Conservation (phyloP, 106 monocot species). For the Triglochin maritima region DNA sequence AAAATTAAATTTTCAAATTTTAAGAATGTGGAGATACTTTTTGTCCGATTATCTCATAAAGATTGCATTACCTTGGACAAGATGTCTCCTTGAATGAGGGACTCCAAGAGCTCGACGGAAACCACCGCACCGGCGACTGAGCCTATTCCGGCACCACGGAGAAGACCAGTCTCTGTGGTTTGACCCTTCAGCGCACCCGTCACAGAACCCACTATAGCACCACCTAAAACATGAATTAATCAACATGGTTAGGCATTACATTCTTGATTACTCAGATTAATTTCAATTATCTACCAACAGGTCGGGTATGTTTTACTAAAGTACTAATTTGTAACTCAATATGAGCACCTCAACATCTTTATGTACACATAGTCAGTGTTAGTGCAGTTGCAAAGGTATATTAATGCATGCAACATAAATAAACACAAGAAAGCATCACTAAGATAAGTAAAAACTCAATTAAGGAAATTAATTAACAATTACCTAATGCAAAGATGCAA, state of each 20-base stretch:
- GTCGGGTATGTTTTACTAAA: not conserved
- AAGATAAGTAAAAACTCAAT: no score
- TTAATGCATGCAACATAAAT: not conserved
- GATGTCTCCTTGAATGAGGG: conserved; percentile 11
- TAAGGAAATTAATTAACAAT: not conserved
- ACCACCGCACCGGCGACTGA: conserved; percentile 46
- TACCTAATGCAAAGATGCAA: conserved; percentile 34
- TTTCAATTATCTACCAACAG: not conserved
- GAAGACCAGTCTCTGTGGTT: conserved; percentile 51
- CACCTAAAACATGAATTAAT: conserved; percentile 19
- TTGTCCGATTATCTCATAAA: no score
- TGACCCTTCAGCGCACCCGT: conserved; percentile 46
- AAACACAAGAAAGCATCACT: not conserved
- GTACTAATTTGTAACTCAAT: not conserved
- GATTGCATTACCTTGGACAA: not conserved
- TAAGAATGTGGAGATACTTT: no score
- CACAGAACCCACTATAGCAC: conserved; percentile 40
- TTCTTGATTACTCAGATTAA: not conserved
- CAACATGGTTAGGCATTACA: not conserved
- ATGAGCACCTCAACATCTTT: not conserved
- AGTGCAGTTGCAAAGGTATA: no score
- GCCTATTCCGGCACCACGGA: conserved; percentile 34
- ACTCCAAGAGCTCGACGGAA: conserved; percentile 43
- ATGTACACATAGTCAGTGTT: not conserved
- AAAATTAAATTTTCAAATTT: no score